These are phyloP conservation scores for Vigna reflexopilosa DNA, from an alignment of 306 rosid species.

Conservation along the genomic window DNA sequence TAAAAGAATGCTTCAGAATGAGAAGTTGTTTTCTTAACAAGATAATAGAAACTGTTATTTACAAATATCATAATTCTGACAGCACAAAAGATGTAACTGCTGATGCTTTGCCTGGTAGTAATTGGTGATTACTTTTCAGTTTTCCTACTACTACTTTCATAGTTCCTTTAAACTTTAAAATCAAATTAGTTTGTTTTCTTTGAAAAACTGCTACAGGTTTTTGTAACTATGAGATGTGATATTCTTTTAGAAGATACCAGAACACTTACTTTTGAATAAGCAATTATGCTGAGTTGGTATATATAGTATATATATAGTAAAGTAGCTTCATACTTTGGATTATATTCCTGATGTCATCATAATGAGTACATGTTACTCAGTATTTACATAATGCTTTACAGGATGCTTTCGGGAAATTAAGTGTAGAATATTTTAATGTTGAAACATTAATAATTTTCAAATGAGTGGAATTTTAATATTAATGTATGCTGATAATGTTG, in stretches of 20 bases:
- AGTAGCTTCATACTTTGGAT: constrained; percentile 24
- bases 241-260: constrained; percentile 21
- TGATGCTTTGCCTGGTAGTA: too few relatives aligned
- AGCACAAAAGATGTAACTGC: neutral
- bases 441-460: too few relatives aligned
- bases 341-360: constrained; percentile 27
- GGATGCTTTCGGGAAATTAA: constrained; percentile 16
- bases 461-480: constrained; percentile 6
- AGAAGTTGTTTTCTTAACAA: neutral
- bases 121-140: neutral
- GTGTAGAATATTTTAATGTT: too few relatives aligned
- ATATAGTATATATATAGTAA: neutral
- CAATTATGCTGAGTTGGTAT: constrained; percentile 8
- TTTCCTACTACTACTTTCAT: too few relatives aligned
- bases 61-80: too few relatives aligned
- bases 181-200: neutral
- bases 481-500: neutral
- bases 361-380: constrained; percentile 22
- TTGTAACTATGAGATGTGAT: neutral
- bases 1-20: neutral
- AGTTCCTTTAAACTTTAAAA: neutral
- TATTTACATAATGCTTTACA: neutral
- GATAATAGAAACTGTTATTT: neutral
- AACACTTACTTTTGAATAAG: constrained; percentile 9
- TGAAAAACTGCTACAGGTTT: neutral